These are phyloP conservation scores for Aspergillus chevalieri DNA, from an alignment of 2,329 filamentous ascomycete species.

Conservation along the genomic window DNA sequence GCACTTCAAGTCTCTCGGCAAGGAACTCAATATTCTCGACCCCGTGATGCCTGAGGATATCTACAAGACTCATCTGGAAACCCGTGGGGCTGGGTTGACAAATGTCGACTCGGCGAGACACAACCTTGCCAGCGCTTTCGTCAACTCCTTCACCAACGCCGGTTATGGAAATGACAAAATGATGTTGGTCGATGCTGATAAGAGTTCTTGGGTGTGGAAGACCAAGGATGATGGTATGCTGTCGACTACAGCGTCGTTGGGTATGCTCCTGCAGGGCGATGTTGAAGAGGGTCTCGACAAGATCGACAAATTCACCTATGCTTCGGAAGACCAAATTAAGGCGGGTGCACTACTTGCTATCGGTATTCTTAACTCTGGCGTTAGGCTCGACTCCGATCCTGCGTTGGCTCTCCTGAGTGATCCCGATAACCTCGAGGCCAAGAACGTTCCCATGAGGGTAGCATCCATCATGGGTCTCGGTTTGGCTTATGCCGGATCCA, in stretches of 20 bases:
- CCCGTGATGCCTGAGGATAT: conserved; percentile 97
- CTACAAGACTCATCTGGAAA: conserved; percentile 98
- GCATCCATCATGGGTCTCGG: conserved; percentile 94
- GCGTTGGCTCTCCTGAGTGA: conserved; percentile 82
- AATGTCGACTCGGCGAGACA: conserved; percentile 93
- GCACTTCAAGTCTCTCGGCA: conserved; percentile 88
- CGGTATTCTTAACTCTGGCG: conserved; percentile 91
- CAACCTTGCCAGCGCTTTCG: conserved; percentile 91
- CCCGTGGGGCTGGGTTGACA: conserved; percentile 83
- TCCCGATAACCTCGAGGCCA: conserved; percentile 68
- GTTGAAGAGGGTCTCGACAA: conserved; percentile 86
- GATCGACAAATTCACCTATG: conserved; percentile 90
- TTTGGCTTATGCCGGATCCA: conserved; percentile 87
- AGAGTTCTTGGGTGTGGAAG: conserved; percentile 97
- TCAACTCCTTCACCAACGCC: conserved; percentile 95
- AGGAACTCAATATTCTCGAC: conserved; percentile 93
- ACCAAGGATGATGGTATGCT: conserved; percentile 98
- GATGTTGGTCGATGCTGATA: conserved; percentile 86
- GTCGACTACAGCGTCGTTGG: conserved; percentile 88
- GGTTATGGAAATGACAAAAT: conserved; percentile 95
- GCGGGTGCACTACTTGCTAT: conserved; percentile 89
- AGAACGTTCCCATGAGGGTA: conserved; percentile 70
- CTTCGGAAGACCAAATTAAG: conserved; percentile 73
- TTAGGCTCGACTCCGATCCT: conserved; percentile 82
- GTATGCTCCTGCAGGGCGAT: conserved; percentile 88